Conservation (phyloP, 805 yeast genomes). For the Ogataea zsoltii region DNA sequence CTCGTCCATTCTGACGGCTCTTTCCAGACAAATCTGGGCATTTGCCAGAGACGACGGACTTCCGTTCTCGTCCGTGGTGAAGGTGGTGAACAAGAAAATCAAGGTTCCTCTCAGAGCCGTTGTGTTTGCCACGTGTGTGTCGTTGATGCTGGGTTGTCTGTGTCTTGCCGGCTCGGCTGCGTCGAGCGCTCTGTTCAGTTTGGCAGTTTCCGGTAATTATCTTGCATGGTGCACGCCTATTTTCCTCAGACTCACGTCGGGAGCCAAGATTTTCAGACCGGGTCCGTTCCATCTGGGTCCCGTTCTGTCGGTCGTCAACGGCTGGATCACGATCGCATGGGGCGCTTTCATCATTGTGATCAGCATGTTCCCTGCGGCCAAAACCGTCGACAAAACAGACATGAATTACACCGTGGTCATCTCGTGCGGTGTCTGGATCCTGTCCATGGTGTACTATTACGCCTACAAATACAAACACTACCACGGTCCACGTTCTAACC, state of each 20-base stretch:
- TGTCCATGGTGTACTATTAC: conserved; percentile 51
- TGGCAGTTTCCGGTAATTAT: conserved; percentile 62
- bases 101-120: conserved; percentile 71
- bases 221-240: conserved; percentile 66
- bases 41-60: conserved; percentile 77
- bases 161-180: conserved; percentile 61
- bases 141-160: conserved; percentile 55
- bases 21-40: conserved; percentile 73
- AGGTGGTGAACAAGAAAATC: conserved; percentile 54
- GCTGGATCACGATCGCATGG: conserved; percentile 48
- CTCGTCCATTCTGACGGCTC: conserved; percentile 59
- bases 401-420: conserved; percentile 76
- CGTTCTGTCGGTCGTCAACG: conserved; percentile 43
- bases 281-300: conserved; percentile 69
- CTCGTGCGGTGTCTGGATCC: conserved; percentile 58
- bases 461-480: conserved; percentile 53
- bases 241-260: conserved; percentile 50
- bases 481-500: conserved; percentile 49
- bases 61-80: conserved; percentile 58
- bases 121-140: conserved; percentile 49
- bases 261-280: conserved; percentile 53
- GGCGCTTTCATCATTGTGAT: conserved; percentile 53
- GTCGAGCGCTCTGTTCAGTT: conserved; percentile 66
- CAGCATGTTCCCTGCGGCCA: conserved; percentile 59
- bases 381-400: conserved; percentile 40